Percentiles rank a stretch among this genome's conserved stretches.
Evolutionary conservation across 1,284 basidiomycete species (phyloP).

Genomic region (Fomitopsis palustris): DNA sequence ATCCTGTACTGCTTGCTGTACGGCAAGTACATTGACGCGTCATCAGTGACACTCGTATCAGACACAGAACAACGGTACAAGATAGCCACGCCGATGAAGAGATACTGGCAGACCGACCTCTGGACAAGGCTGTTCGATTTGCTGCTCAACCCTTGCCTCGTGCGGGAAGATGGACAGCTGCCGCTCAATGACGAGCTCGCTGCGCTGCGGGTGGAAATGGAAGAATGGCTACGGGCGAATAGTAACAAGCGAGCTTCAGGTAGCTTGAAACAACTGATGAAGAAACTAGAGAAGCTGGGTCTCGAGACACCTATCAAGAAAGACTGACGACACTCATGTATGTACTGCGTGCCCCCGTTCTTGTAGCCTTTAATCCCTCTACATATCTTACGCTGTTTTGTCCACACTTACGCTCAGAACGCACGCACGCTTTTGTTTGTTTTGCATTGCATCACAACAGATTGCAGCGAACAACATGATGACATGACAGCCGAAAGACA

Average conservation of each 20-base stretch:
- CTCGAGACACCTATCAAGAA: constrained; percentile 17
- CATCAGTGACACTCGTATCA: constrained; percentile 41
- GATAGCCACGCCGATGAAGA: constrained; percentile 78
- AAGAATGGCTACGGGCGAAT: constrained; percentile 78
- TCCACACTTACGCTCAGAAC: not conserved
- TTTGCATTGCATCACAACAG: constrained; percentile 26
- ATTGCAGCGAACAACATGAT: constrained; percentile 25
- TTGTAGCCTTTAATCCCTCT: not conserved
- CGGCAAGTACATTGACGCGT: constrained; percentile 88
- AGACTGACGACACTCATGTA: not conserved
- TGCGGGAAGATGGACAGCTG: constrained; percentile 50
- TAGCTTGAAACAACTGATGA: constrained; percentile 80
- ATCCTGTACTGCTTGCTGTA: constrained; percentile 96
- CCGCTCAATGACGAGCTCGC: constrained; percentile 73
- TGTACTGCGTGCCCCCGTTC: not conserved
- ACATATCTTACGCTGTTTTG: not conserved
- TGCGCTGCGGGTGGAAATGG: constrained; percentile 75
- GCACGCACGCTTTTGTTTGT: constrained; percentile 2
- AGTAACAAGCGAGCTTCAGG: constrained; percentile 81
- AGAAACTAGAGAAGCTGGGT: constrained; percentile 61
- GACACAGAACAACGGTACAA: constrained; percentile 45
- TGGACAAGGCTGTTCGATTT: constrained; percentile 87
- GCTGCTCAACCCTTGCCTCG: constrained; percentile 75
- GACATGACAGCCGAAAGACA: constrained; percentile 24
- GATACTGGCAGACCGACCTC: constrained; percentile 93